Evolutionary conservation across 176 grass and related monocot genomes (phyloP).

Genomic region (Saccharum officinarum): DNA sequence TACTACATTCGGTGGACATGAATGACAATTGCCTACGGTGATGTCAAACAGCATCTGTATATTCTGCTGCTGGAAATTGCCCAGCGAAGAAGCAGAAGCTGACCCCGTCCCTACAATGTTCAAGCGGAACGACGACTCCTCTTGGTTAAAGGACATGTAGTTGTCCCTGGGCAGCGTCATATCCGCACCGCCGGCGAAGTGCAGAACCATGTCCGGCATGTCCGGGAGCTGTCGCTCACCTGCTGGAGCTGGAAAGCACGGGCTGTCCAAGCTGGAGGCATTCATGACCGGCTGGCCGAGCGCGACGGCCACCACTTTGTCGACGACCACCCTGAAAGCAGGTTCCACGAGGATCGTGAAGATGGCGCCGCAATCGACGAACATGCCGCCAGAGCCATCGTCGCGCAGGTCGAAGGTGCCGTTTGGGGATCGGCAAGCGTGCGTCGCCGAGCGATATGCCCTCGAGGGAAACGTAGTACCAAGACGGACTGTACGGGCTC

Average conservation of each 20-base stretch:
- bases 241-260: neutral
- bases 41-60: neutral
- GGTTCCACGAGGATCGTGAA: neutral
- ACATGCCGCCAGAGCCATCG: neutral
- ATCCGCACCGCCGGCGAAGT: conserved; percentile 44
- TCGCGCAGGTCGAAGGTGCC: neutral
- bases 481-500: rapidly evolving
- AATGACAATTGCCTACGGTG: neutral
- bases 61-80: neutral
- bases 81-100: neutral
- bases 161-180: conserved; percentile 36
- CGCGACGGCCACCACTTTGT: neutral
- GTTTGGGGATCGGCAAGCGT: neutral
- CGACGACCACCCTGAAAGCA: neutral
- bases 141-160: neutral
- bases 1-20: neutral
- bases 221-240: neutral
- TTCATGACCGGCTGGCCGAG: neutral
- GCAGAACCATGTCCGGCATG: conserved; percentile 47
- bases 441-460: neutral
- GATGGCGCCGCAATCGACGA: conserved; percentile 18
- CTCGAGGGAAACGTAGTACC: neutral
- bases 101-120: neutral
- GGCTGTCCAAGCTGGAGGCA: conserved; percentile 8
- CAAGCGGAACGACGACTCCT: neutral